A percentile compares a stretch with the other conserved stretches of the same genome.
Conservation (phyloP, 169 alveolate genomes). For the Perkinsus marinus region DNA sequence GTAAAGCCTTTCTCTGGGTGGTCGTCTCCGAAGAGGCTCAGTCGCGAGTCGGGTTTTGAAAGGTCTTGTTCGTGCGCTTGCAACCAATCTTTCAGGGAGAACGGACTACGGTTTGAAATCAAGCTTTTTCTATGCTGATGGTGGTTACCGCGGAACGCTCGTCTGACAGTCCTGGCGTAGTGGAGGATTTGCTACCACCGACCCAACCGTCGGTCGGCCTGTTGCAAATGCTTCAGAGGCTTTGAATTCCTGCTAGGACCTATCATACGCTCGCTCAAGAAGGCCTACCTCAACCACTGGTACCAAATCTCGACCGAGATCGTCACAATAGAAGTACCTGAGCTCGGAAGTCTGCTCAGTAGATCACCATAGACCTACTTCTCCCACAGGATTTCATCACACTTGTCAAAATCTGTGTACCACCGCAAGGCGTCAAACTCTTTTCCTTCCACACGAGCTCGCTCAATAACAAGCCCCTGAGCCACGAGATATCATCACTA, state of each 20-base stretch:
- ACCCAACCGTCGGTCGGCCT: background rate
- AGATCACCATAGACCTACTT: background rate
- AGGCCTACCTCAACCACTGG: background rate
- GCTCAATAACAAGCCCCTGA: background rate
- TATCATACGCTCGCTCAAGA: background rate
- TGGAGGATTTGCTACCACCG: background rate
- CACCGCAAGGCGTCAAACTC: background rate
- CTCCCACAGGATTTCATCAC: constrained; percentile 3
- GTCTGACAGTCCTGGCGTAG: background rate
- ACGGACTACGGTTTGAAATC: background rate
- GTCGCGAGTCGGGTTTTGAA: background rate
- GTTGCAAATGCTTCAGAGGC: background rate
- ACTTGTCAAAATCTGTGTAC: background rate
- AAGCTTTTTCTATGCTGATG: too few relatives aligned
- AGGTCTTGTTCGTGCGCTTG: background rate
- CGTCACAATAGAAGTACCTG: background rate
- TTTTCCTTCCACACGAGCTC: background rate
- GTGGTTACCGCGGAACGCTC: background rate
- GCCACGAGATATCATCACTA: too few relatives aligned
- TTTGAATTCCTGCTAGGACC: background rate
- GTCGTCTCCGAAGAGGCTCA: background rate
- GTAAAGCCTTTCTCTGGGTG: constrained; percentile 4
- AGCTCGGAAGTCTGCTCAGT: background rate
- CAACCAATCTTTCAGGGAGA: background rate
- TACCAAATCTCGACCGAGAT: background rate